A percentile compares a stretch with the other conserved stretches of the same genome.
Evolutionary conservation across 2,329 filamentous ascomycete genomes (phyloP).

Genomic region (Penicillium griseofulvum): DNA sequence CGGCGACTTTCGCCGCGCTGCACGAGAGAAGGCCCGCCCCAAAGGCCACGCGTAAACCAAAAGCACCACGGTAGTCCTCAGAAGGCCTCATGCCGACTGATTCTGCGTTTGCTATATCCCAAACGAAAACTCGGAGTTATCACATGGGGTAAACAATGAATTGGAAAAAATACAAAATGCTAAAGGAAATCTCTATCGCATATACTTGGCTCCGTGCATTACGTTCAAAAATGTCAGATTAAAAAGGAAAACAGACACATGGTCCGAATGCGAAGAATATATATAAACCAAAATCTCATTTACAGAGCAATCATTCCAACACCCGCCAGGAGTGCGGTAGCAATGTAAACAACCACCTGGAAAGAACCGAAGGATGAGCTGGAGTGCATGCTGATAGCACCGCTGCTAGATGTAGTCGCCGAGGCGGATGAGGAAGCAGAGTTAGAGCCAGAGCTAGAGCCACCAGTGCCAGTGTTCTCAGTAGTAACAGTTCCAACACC

Average conservation of each 20-base stretch:
- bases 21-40: too few relatives aligned
- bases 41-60: too few relatives aligned
- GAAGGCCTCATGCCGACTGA: too few relatives aligned
- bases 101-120: too few relatives aligned
- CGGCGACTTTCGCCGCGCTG: too few relatives aligned
- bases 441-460: neutral
- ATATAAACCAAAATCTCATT: neutral
- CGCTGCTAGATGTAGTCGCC: slow-evolving; percentile 23
- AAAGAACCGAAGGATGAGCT: slow-evolving; percentile 33
- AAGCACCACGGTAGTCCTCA: too few relatives aligned
- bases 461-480: slow-evolving; percentile 25
- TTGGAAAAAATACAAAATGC: neutral
- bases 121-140: too few relatives aligned
- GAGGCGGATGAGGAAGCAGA: slow-evolving; percentile 18
- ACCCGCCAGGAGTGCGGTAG: slow-evolving; percentile 37
- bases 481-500: slow-evolving; percentile 44
- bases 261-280: neutral
- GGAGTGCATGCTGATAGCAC: slow-evolving; percentile 22
- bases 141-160: neutral
- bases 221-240: neutral
- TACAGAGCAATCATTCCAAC: slow-evolving; percentile 43
- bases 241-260: neutral
- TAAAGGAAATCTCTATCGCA: neutral
- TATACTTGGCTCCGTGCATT: neutral
- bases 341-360: slow-evolving; percentile 35